Evolutionary conservation across 257 asterid genomes (phyloP).

Genomic region (Forsythia viridissima): DNA sequence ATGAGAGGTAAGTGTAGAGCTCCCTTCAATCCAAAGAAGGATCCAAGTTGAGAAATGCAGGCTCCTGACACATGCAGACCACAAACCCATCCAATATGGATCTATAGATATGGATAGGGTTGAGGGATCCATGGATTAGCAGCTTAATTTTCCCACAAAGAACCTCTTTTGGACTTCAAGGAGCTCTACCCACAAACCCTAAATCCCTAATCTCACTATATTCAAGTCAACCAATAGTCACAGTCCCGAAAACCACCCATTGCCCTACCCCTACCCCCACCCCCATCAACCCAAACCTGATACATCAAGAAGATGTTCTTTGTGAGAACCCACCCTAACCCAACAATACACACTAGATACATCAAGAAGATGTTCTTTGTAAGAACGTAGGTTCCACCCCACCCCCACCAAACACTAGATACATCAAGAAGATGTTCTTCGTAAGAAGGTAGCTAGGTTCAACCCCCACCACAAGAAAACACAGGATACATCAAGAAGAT

Average conservation of each 20-base stretch:
- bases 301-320: too few species aligned
- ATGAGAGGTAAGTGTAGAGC: constrained; percentile 36
- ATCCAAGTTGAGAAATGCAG: constrained; percentile 36
- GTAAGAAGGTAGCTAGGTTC: too few species aligned
- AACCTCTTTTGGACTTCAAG: constrained; percentile 27
- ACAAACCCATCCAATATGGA: constrained; percentile 39
- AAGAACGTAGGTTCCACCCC: too few species aligned
- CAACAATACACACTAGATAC: too few species aligned
- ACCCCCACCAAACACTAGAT: too few species aligned
- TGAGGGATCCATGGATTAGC: constrained; percentile 66
- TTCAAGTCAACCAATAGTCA: neutral
- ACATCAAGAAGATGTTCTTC: too few species aligned
- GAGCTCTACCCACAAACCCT: constrained; percentile 17
- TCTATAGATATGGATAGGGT: constrained; percentile 29
- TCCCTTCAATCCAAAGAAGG: constrained; percentile 67
- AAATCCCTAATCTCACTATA: neutral
- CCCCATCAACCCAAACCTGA: too few species aligned
- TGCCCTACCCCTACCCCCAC: neutral
- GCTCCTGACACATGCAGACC: constrained; percentile 67
- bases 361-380: too few species aligned
- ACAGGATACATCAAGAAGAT: too few species aligned
- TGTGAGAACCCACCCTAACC: too few species aligned
- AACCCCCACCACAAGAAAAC: too few species aligned
- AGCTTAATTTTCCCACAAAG: constrained; percentile 32
- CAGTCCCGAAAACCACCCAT: neutral